Base-by-base conservation (phyloP, 1,139 yeast species). In the Protomyces lactucae-debilis region DNA sequence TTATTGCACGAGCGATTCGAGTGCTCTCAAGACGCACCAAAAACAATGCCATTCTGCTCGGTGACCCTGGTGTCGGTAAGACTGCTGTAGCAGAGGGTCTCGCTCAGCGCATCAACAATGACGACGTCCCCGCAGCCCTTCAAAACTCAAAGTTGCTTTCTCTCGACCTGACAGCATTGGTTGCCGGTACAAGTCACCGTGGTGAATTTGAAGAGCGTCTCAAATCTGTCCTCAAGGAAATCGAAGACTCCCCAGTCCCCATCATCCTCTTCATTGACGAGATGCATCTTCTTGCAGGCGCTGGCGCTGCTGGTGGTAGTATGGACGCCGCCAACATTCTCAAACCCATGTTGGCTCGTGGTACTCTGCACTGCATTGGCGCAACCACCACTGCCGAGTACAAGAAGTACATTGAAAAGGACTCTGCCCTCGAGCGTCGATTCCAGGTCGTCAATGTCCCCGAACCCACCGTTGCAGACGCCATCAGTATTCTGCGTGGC, bases 11-110 rank as follows among this genome's bases (percentile, higher is more conserved):
- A 70, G 91, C 96, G 52, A 92, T 93, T 68, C 83, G 98, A 68
- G 96, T 95, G 3, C 80, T 93, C 68, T 93, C 99, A 18, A 86
- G 99, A 79, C 85, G 99, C 78, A 88, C 96, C 40, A 93, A 93
- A 77, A 91, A 97, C 3, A 95, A 95, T 73, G 96, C 99, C 14
- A 93, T 96, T 70, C 79, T 93, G 69, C 90, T 93, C 72, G 99
- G 99, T 81, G 98, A 93, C 73, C 97, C 99, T 40, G 99, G 99
- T 83, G 97, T 93, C 63, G 99, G 99, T 81, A 93, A 93, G 78
- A 95, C 99, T 46, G 88, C 96, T 23, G 92, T 93, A 72, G 96
- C 92, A 60, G 99, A 93, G 79, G 99, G 99, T 70, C 97, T 93
- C 66, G 98, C 99, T 16, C 98, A 93, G 77, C 83, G 99, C 78